Evolutionary conservation across 2,329 filamentous ascomycete species (phyloP).

Genomic region (Orbilia ellipsospora): DNA sequence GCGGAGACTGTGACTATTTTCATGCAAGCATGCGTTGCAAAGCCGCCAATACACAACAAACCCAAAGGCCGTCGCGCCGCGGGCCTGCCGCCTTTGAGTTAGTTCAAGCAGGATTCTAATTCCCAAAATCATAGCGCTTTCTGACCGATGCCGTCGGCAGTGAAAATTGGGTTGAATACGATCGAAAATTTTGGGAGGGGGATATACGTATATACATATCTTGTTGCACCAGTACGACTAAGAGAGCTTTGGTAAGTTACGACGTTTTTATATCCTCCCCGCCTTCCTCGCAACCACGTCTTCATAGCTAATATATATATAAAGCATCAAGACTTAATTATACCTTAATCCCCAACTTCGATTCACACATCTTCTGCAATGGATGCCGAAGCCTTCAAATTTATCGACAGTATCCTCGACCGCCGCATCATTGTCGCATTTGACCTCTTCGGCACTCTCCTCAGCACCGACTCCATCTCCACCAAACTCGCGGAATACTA

Average conservation of each 20-base stretch:
- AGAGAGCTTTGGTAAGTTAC: not conserved
- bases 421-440: constrained; percentile 70
- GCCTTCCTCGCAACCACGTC: not conserved
- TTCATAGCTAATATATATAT: not conserved
- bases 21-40: not conserved
- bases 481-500: constrained; percentile 68
- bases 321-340: no score
- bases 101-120: constrained; percentile 10
- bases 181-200: not conserved
- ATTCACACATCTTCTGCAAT: constrained; percentile 1
- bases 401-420: constrained; percentile 49
- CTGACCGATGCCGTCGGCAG: constrained; percentile 6
- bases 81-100: constrained; percentile 7
- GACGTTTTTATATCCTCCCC: not conserved
- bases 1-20: no score
- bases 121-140: not conserved
- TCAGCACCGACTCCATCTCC: constrained; percentile 77
- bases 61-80: not conserved
- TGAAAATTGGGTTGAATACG: constrained; percentile 3
- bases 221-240: not conserved
- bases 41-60: not conserved
- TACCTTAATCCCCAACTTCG: no score
- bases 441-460: constrained; percentile 79
- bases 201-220: not conserved
- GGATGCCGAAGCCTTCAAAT: constrained; percentile 39